Conservation (phyloP, 805 yeast species). For the Candida peoriensis region DNA sequence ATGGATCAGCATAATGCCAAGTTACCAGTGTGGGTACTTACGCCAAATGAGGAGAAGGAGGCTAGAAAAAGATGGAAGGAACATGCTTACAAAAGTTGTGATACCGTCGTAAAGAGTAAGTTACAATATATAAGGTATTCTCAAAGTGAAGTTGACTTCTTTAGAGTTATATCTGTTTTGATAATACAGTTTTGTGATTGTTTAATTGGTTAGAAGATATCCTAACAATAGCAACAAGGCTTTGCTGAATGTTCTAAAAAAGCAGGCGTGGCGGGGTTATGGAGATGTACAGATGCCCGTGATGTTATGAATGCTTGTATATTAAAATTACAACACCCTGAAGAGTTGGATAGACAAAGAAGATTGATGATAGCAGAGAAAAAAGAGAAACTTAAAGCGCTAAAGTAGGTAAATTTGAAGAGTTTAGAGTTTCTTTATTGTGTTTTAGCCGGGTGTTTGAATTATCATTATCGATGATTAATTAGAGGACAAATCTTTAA, state of each 20-base stretch:
- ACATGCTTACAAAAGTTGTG: constrained; percentile 61
- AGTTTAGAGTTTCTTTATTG: too few relatives aligned
- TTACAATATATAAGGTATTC: too few relatives aligned
- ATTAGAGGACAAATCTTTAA: too few relatives aligned
- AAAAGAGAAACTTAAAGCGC: constrained; percentile 25
- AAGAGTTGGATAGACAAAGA: constrained; percentile 65
- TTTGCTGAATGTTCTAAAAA: constrained; percentile 63
- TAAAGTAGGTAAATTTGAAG: too few relatives aligned
- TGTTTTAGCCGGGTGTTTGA: too few relatives aligned
- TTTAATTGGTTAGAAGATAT: not conserved
- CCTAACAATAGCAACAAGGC: constrained; percentile 22
- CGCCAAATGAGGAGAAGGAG: constrained; percentile 72
- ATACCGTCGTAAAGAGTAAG: constrained; percentile 59
- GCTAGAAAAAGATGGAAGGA: constrained; percentile 67
- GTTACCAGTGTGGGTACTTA: constrained; percentile 70
- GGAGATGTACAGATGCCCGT: constrained; percentile 56
- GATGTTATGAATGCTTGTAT: constrained; percentile 62
- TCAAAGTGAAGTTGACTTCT: too few relatives aligned
- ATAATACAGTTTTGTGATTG: too few relatives aligned
- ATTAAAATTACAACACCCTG: constrained; percentile 50
- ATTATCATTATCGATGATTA: too few relatives aligned
- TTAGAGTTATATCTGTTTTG: too few relatives aligned
- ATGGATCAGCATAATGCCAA: constrained; percentile 27
- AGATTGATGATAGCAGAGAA: constrained; percentile 61
- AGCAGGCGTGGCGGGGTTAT: constrained; percentile 61